Percentiles rank a stretch among this genome's conserved stretches.
These are phyloP conservation scores for Rhododendron griersonianum DNA, from an alignment of 148 eudicot genomes.

Conservation along the genomic window DNA sequence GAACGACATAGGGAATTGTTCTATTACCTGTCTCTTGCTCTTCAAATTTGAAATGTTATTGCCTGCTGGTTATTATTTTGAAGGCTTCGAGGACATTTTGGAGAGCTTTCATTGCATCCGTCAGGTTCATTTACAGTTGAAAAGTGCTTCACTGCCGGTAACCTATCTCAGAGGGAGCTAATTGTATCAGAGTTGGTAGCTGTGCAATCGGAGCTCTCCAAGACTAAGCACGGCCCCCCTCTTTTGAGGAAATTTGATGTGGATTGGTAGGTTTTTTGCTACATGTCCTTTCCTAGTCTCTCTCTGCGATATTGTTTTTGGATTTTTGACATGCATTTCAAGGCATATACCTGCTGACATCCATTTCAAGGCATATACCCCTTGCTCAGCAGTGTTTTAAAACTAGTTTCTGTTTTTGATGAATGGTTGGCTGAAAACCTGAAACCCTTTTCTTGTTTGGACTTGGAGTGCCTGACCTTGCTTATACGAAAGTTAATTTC, in stretches of 20 bases:
- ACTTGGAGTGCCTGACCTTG: not conserved
- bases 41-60: conserved; percentile 1
- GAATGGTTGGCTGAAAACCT: not conserved
- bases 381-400: not conserved
- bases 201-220: conserved; percentile 73
- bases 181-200: conserved; percentile 68
- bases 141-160: conserved; percentile 70
- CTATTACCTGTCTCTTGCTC: not conserved
- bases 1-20: not conserved
- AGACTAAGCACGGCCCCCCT: conserved; percentile 76
- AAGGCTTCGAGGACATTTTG: conserved; percentile 89
- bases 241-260: conserved; percentile 82
- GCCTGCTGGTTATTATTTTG: conserved; percentile 11
- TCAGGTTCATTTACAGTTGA: conserved; percentile 85
- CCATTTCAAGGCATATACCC: not conserved
- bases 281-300: not conserved
- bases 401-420: not conserved
- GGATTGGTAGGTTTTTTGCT: conserved; percentile 56
- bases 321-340: not conserved
- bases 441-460: not conserved
- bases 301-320: not conserved
- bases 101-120: conserved; percentile 69
- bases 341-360: not conserved
- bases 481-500: not conserved
- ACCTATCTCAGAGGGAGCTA: conserved; percentile 56